A percentile compares a stretch with the other conserved stretches of the same genome.
phyloP scores from a whole-genome alignment of 768 basidiomycete species.

The Scleroderma citrinum region DNA sequence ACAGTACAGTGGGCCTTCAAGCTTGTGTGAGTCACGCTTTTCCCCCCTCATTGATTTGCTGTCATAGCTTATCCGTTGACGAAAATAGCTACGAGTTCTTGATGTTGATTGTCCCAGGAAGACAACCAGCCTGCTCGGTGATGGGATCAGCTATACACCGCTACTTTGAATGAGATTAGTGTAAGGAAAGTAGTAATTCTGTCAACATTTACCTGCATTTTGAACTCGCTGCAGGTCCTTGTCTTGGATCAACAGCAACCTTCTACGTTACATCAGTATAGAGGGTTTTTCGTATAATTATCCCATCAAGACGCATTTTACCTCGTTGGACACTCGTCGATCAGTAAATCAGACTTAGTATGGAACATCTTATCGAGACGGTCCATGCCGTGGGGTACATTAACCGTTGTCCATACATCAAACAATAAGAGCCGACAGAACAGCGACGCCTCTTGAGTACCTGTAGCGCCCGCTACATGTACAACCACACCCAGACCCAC shows the following conservation, averaged over 20 bases:
- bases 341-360: background rate
- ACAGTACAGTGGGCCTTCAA: conserved; percentile 95
- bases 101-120: conserved; percentile 20
- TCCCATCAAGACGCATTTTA: too few relatives aligned
- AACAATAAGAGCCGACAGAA: conserved; percentile 1
- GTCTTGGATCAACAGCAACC: too few relatives aligned
- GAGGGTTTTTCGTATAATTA: too few relatives aligned
- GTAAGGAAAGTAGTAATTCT: too few relatives aligned
- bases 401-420: background rate
- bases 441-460: background rate
- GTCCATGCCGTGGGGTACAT: too few relatives aligned
- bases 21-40: conserved; percentile 36
- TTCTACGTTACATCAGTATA: too few relatives aligned
- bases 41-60: background rate
- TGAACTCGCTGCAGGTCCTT: too few relatives aligned
- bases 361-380: background rate
- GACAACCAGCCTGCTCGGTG: background rate
- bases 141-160: background rate
- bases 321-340: too few relatives aligned
- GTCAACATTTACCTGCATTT: too few relatives aligned
- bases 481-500: conserved; percentile 68
- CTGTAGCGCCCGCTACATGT: conserved; percentile 33
- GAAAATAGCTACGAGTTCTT: conserved; percentile 28
- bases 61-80: conserved; percentile 4
- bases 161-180: background rate